Conservation (phyloP, 768 basidiomycete genomes). For the Suillus paluster region DNA sequence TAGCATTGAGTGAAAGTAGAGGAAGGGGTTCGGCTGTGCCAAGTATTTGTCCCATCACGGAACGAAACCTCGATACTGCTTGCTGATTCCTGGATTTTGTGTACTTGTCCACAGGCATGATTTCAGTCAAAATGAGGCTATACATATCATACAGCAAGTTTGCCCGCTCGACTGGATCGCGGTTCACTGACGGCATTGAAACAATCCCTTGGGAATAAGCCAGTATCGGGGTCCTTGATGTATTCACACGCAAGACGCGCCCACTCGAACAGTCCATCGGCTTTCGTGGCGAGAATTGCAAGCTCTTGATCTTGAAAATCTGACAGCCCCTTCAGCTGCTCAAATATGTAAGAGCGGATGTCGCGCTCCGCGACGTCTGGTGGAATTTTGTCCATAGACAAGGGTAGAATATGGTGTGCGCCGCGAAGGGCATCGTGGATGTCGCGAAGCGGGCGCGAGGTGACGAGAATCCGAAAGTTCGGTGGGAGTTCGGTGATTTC, state of each 20-base stretch:
- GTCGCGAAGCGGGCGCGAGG: constrained; percentile 14
- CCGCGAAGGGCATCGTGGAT: background rate
- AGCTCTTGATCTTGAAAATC: background rate
- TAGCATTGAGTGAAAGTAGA: background rate
- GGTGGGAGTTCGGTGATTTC: constrained; percentile 6
- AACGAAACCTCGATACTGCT: background rate
- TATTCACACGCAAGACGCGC: constrained; percentile 12
- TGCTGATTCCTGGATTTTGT: background rate
- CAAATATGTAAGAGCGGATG: background rate
- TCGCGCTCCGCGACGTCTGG: background rate
- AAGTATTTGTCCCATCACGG: constrained; percentile 11
- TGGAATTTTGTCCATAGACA: constrained; percentile 4
- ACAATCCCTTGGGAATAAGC: background rate
- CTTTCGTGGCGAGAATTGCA: background rate
- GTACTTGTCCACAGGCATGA: background rate
- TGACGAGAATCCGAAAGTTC: constrained; percentile 16
- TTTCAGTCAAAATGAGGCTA: background rate
- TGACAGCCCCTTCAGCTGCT: background rate
- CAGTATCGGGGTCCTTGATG: background rate
- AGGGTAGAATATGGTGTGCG: background rate
- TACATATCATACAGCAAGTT: constrained; percentile 3
- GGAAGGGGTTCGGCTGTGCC: background rate
- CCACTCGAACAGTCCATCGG: constrained; percentile 14
- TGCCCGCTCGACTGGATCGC: no score
- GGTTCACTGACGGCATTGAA: constrained; percentile 2